Evolutionary conservation across 1,284 basidiomycete species (phyloP), one percentile per base, ranked within the genome.

Genomic region (Meira nashicola): DNA sequence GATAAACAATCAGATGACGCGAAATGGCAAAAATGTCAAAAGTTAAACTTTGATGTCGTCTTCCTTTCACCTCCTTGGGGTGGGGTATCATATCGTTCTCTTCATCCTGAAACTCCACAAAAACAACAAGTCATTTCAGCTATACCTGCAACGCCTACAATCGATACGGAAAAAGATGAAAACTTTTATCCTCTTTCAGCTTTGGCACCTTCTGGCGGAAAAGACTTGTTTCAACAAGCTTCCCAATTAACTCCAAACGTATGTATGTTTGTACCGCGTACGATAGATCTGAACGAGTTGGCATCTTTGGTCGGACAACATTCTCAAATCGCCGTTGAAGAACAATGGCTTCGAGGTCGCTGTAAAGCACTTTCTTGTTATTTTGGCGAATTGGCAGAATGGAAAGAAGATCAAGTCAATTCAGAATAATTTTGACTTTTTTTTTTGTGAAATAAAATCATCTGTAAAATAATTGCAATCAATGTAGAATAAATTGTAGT

Each of bases 181-280:
- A 55, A 65, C 28, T 15, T 38, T 39, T 74, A 70, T 49, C 48
- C 62, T 0, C 67, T 77, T 10, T 81, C 84, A 0, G 84, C 84
- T 6, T 86, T 94, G 50, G 82, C 83, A 21, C 95, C 95, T 0
- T 83, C 94, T 37, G 86, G 86, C 38, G 94, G 93, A 0, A 80
- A 83, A 23, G 85, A 89, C 49, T 84, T 98, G 3, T 95, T 95
- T 80, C 15, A 47, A 1, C 47, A 67, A 4, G 50, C 59, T 0
- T 15, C 15, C 2, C 53, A 43, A 1, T 54, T 76, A 19, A 62
- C 65, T 2, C 8, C 19, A 41, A 70, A 73, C 49, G 65, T 73
- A 57, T 92, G 92, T 1, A 92, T 89, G 74, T 99, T 86, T 73
- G 83, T 98, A 2, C 95, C 95, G 0, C 83, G 90, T 19, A 97